Conservation (phyloP, 2,329 filamentous ascomycete genomes). For the Colletotrichum tamarilloi region DNA sequence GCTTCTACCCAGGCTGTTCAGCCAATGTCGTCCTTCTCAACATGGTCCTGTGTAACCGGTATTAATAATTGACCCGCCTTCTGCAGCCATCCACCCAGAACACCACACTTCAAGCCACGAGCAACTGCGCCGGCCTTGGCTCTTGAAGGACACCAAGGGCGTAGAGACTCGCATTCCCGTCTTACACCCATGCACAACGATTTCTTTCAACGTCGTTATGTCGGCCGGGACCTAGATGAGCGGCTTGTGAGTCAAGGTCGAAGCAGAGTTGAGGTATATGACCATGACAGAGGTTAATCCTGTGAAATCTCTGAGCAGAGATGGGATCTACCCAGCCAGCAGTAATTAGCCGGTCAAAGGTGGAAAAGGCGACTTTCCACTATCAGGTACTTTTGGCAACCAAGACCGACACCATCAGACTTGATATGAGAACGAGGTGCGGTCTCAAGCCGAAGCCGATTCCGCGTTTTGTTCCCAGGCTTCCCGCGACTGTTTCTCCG, state of each 20-base stretch:
- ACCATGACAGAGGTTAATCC: background rate
- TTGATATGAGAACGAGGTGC: background rate
- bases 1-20: background rate
- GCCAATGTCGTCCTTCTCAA: background rate
- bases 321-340: background rate
- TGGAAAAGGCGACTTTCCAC: background rate
- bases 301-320: background rate
- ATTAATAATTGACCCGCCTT: slow-evolving; percentile 15
- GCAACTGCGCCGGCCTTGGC: background rate
- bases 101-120: background rate
- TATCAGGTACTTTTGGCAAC: background rate
- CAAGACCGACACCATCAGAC: background rate
- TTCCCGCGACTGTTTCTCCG: background rate
- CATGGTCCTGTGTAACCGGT: slow-evolving; percentile 11
- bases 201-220: background rate
- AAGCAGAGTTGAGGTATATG: background rate
- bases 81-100: slow-evolving; percentile 23
- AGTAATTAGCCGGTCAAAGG: background rate
- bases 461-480: background rate
- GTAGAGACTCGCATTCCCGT: background rate
- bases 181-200: background rate
- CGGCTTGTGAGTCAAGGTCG: background rate
- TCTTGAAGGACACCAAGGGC: slow-evolving; percentile 9
- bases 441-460: background rate
- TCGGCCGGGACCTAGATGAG: background rate